phyloP scores from a whole-genome alignment of 345 rosid genomes.

The Populus davidiana region DNA sequence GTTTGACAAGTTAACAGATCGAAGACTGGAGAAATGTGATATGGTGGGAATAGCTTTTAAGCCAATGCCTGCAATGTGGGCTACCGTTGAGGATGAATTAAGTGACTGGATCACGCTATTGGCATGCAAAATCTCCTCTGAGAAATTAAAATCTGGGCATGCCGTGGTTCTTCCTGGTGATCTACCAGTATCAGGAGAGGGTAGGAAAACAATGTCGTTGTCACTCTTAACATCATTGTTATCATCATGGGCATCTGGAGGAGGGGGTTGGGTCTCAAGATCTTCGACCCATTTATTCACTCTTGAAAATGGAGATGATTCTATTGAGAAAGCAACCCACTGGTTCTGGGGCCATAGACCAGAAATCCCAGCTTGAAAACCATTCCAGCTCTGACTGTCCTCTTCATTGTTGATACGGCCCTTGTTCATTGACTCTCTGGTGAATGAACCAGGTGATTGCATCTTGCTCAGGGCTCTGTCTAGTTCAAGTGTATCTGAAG shows the following conservation, averaged over 20 bases:
- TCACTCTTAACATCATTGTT: constrained; percentile 32
- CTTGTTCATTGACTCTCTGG: constrained; percentile 40
- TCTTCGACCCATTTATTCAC: constrained; percentile 83
- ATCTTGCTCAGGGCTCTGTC: constrained; percentile 30
- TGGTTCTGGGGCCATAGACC: constrained; percentile 67
- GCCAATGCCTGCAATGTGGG: constrained; percentile 73
- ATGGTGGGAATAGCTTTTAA: constrained; percentile 75
- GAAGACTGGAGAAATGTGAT: constrained; percentile 69
- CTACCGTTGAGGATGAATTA: constrained; percentile 77
- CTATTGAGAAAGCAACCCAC: constrained; percentile 76
- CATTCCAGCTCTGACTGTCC: constrained; percentile 36
- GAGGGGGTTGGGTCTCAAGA: constrained; percentile 37
- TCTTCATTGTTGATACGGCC: constrained; percentile 2
- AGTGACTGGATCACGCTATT: constrained; percentile 69
- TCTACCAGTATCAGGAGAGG: constrained; percentile 50
- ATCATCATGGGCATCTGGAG: constrained; percentile 29
- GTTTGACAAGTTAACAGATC: constrained; percentile 71
- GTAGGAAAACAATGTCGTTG: constrained; percentile 37
- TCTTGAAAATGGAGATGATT: constrained; percentile 61
- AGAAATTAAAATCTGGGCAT: constrained; percentile 38
- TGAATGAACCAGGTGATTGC: constrained; percentile 47
- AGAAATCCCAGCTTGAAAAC: constrained; percentile 35
- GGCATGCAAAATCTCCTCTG: constrained; percentile 65
- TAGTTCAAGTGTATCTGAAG: constrained; percentile 73
- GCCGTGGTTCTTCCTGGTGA: constrained; percentile 27